Conservation (phyloP, 768 basidiomycete species). For the Scleroderma bovista region DNA sequence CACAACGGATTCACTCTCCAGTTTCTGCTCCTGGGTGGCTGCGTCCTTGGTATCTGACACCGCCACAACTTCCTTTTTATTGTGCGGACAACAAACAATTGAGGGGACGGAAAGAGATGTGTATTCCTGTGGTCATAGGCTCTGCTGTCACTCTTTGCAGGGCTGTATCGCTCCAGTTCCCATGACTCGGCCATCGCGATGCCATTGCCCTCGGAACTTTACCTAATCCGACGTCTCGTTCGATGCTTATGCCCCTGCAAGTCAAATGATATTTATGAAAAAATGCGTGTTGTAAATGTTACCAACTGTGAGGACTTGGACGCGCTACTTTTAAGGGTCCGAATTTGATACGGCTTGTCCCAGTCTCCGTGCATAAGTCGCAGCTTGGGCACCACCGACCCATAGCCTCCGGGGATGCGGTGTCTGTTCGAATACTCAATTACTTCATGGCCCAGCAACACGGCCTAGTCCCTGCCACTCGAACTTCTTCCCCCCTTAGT, state of each 20-base stretch:
- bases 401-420: slow-evolving; percentile 24
- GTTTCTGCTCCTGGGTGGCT: too few species aligned
- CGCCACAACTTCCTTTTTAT: background rate
- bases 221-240: slow-evolving; percentile 21
- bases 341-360: slow-evolving; percentile 16
- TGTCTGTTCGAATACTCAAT: slow-evolving; percentile 28
- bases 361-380: slow-evolving; percentile 20
- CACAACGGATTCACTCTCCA: too few species aligned
- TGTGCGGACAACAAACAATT: background rate
- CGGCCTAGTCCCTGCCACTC: slow-evolving; percentile 21
- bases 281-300: background rate
- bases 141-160: background rate
- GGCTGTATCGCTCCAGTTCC: background rate
- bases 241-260: background rate
- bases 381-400: slow-evolving; percentile 24
- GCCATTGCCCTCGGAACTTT: slow-evolving; percentile 27
- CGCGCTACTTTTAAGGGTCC: background rate
- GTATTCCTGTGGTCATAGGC: background rate
- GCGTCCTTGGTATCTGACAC: background rate
- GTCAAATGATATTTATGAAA: background rate
- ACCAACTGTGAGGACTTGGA: slow-evolving; percentile 8
- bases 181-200: slow-evolving; percentile 1
- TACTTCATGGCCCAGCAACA: slow-evolving; percentile 27
- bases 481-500: slow-evolving; percentile 8
- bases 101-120: background rate